Conservation (phyloP, 306 rosid genomes). For the Hippophae gyantsensis region DNA sequence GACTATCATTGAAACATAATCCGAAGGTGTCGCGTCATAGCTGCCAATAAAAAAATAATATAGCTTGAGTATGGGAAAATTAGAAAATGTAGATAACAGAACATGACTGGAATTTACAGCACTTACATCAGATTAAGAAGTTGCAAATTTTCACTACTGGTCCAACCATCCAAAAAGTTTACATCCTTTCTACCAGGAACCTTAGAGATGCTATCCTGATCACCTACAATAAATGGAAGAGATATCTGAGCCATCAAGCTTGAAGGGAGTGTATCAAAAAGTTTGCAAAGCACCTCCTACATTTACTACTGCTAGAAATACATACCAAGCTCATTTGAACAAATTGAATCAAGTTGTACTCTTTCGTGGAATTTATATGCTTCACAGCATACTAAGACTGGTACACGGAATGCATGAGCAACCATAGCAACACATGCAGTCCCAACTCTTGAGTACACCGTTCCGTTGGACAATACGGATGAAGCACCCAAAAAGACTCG, state of each 20-base stretch:
- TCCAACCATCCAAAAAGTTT: slow-evolving; percentile 33
- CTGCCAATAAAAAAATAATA: slow-evolving; percentile 26
- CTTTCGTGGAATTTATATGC: slow-evolving; percentile 91
- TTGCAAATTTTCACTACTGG: slow-evolving; percentile 45
- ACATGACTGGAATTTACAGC: background rate
- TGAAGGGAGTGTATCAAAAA: slow-evolving; percentile 11
- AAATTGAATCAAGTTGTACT: slow-evolving; percentile 86
- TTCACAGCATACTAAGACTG: slow-evolving; percentile 83
- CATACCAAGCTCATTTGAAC: slow-evolving; percentile 82
- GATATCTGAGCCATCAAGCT: slow-evolving; percentile 13
- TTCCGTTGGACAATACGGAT: slow-evolving; percentile 66
- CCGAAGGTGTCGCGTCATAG: slow-evolving; percentile 79
- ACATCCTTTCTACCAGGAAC: slow-evolving; percentile 59
- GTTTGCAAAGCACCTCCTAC: slow-evolving; percentile 1
- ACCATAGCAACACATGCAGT: slow-evolving; percentile 92
- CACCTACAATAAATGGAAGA: slow-evolving; percentile 50
- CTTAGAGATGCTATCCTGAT: slow-evolving; percentile 52
- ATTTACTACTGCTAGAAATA: slow-evolving; percentile 3
- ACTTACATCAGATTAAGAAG: slow-evolving; percentile 66
- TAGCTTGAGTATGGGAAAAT: background rate
- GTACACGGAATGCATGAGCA: slow-evolving; percentile 73
- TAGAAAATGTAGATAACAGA: background rate
- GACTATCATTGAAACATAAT: slow-evolving; percentile 69
- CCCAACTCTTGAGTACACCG: slow-evolving; percentile 85
- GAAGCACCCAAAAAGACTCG: slow-evolving; percentile 83